Evolutionary conservation across 345 rosid species (phyloP), one percentile per base, ranked within the genome.

Genomic region (Brassica nigra): DNA sequence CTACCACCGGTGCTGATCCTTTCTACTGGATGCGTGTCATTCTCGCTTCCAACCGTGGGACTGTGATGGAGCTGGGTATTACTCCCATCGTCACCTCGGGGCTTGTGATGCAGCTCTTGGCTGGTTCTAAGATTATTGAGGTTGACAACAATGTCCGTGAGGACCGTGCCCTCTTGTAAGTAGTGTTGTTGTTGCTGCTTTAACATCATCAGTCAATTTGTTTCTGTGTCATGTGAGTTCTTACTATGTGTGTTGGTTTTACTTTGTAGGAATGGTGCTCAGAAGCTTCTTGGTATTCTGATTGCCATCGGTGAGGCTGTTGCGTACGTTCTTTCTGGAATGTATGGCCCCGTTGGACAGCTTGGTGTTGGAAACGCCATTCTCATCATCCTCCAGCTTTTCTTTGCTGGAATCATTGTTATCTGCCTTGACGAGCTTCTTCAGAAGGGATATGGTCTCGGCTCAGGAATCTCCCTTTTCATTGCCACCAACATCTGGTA

Each of bases 391-490:
- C 77, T 91, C 57, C 94, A 91, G 83, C 97, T 91, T 54, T 91
- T 88, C 85, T 89, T 91, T 84, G 97, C 97, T 0, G 92, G 93
- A 58, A 91, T 91, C 78, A 91, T 91, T 57, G 94, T 91, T 70
- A 88, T 91, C 76, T 91, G 97, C 73, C 82, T 91, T 84, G 96
- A 91, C 75, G 96, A 91, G 77, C 96, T 91, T 27, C 96, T 91
- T 76, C 96, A 89, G 76, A 90, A 90, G 66, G 95, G 95, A 62
- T 90, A 91, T 47, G 96, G 96, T 36, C 84, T 91, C 15, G 95
- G 97, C 73, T 91, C 97, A 27, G 97, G 97, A 36, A 91, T 91
- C 57, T 91, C 97, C 69, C 94, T 91, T 83, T 91, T 91, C 94
- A 91, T 91, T 33, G 97, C 97, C 65, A 91, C 97, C 81, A 91